Evolutionary conservation across 2,329 filamentous ascomycete species (phyloP).

Genomic region (Pyricularia grisea): DNA sequence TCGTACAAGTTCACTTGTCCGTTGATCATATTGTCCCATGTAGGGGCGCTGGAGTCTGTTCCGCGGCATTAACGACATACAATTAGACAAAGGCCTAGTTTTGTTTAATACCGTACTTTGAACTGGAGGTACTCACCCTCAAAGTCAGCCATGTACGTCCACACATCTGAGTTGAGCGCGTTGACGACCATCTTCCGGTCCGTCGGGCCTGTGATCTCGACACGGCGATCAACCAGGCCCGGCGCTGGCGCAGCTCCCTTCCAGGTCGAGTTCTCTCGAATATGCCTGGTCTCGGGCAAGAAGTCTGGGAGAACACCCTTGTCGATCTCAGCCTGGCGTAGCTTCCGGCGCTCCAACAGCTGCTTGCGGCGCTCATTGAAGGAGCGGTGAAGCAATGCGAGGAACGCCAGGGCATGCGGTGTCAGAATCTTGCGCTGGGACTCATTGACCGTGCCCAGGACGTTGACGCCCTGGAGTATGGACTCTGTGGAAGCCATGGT

Average conservation of each 20-base stretch:
- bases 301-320: slow-evolving; percentile 85
- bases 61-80: background rate
- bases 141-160: slow-evolving; percentile 99
- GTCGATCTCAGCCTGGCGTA: slow-evolving; percentile 89
- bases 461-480: slow-evolving; percentile 79
- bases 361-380: slow-evolving; percentile 86
- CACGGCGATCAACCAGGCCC: slow-evolving; percentile 82
- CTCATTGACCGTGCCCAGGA: slow-evolving; percentile 71
- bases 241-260: slow-evolving; percentile 85
- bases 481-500: slow-evolving; percentile 62
- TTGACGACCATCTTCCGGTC: slow-evolving; percentile 99
- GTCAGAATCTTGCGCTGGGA: slow-evolving; percentile 84
- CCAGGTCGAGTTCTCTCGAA: slow-evolving; percentile 91
- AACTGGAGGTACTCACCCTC: slow-evolving; percentile 54
- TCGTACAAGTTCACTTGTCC: slow-evolving; percentile 97
- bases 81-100: background rate
- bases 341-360: slow-evolving; percentile 75
- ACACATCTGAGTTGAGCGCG: slow-evolving; percentile 89
- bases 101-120: slow-evolving; percentile 3
- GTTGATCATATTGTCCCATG: slow-evolving; percentile 99
- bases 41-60: slow-evolving; percentile 84
- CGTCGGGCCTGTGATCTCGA: slow-evolving; percentile 95
- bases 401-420: slow-evolving; percentile 81
- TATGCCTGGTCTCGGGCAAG: slow-evolving; percentile 88
- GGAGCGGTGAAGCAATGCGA: slow-evolving; percentile 87